Base-by-base conservation (phyloP, 768 basidiomycete genomes). In the Collybia sp. region DNA sequence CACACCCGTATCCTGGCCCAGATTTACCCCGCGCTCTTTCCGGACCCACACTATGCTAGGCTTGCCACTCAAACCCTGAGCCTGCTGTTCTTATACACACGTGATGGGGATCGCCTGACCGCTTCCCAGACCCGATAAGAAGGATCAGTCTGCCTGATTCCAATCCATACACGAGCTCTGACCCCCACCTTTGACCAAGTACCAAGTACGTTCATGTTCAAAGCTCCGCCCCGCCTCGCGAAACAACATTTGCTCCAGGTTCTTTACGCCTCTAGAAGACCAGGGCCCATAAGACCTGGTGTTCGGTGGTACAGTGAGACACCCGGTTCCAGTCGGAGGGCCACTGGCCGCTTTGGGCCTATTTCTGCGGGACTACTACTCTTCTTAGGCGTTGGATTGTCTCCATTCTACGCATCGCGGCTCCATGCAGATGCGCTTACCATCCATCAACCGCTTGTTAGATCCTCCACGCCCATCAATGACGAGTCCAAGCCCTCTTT, bases 341-440 rank as follows among this genome's bases (percentile, higher is more conserved):
- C 31, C 32, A 36, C 5, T 20, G 34, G 25, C 25, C 48, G 44
- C n/a, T 30, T 47, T 2, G 34, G 47, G 12, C 15, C 50, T 10
- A 38, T 49, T 30, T 50, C 48, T 19, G 50, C 49, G 3, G 46
- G 52, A 30, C 17, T 43, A 25, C 30, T 56, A 18, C 48, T 58
- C 12, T 52, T 46, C 2, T 33, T 51, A 17, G 25, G 25, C 8
- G 25, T 25, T 25, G 51, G 53, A 10, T 46, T 55, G 3, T 40
- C 48, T 25, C 49, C 51, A 15, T 48, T 40, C 33, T 57, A 44
- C 38, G 10, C 33, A 11, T 38, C 50, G 6, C 30, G 33, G n/a
- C 44, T 53, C 16, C 37, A 53, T 19, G 53, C 47, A 6, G 55
- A 58, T 18, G 8, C 25, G 25, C 25, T 25, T 8, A 8, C 25